phyloP scores from a whole-genome alignment of 768 basidiomycete genomes.

The Leccinum arenicola region DNA sequence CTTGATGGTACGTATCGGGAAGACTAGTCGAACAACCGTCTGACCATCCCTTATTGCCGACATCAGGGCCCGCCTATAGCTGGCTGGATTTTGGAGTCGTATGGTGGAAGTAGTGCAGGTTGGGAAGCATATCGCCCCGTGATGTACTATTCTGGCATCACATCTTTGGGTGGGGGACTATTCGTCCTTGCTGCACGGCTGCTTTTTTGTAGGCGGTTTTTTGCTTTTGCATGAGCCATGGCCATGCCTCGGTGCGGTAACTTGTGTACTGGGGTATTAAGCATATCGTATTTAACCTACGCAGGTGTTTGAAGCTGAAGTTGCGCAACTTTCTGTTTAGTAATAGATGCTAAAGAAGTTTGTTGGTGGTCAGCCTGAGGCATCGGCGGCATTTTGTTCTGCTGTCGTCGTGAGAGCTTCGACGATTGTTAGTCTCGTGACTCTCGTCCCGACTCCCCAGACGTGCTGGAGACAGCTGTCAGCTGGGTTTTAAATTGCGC shows the following conservation, averaged over 20 bases:
- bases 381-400: not conserved
- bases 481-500: too few species aligned
- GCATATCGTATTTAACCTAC: not conserved
- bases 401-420: not conserved
- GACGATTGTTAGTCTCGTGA: too few species aligned
- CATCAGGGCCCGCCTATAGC: constrained; percentile 30
- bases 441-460: too few species aligned
- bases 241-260: not conserved
- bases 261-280: not conserved
- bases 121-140: constrained; percentile 27
- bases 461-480: too few species aligned
- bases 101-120: constrained; percentile 22
- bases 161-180: constrained; percentile 24
- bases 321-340: not conserved
- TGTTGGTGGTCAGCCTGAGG: not conserved
- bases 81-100: constrained; percentile 26
- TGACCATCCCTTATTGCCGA: not conserved
- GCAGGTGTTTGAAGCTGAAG: not conserved
- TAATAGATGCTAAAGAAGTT: not conserved
- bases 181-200: constrained; percentile 17
- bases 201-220: constrained; percentile 7
- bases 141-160: constrained; percentile 30
- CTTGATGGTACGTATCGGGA: constrained; percentile 15
- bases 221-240: constrained; percentile 12
- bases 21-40: not conserved